Percentiles rank a stretch among this genome's conserved stretches.
Evolutionary conservation across 495 filamentous ascomycete genomes (phyloP).

Genomic region (Tuber calosporum): DNA sequence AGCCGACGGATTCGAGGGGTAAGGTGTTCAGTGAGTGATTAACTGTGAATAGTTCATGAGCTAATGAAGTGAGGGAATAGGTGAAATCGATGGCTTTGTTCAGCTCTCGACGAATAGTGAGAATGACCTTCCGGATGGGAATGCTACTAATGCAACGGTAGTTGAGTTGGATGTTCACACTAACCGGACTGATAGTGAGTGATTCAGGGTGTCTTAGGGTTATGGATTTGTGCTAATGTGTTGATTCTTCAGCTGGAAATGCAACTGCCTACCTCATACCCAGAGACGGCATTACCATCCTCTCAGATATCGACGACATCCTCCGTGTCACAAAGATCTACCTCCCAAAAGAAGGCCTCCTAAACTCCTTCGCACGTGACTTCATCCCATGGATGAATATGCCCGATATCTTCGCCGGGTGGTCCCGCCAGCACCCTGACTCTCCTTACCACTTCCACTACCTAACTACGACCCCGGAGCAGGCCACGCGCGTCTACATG

Average conservation of each 20-base stretch:
- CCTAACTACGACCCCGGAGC: slow-evolving; percentile 74
- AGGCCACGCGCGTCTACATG: slow-evolving; percentile 70
- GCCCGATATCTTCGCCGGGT: slow-evolving; percentile 47
- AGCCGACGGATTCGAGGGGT: slow-evolving; percentile 39
- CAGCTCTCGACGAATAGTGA: slow-evolving; percentile 48
- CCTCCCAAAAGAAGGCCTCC: slow-evolving; percentile 60
- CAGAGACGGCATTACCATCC: slow-evolving; percentile 56
- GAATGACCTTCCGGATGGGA: slow-evolving; percentile 45
- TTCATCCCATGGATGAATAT: slow-evolving; percentile 71
- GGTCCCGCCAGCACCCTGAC: slow-evolving; percentile 23
- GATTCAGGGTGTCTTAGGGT: not conserved
- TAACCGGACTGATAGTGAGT: slow-evolving; percentile 49
- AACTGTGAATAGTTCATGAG: slow-evolving; percentile 51
- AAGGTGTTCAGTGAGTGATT: slow-evolving; percentile 40
- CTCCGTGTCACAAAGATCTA: slow-evolving; percentile 79
- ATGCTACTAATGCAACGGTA: slow-evolving; percentile 52
- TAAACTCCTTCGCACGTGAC: slow-evolving; percentile 67
- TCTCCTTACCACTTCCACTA: slow-evolving; percentile 68
- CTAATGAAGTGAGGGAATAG: slow-evolving; percentile 54
- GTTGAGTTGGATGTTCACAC: slow-evolving; percentile 62
- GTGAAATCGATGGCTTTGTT: slow-evolving; percentile 66
- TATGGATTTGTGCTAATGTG: not conserved
- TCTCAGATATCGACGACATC: slow-evolving; percentile 74
- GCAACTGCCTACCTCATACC: slow-evolving; percentile 70
- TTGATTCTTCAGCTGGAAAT: slow-evolving; percentile 50